These are phyloP conservation scores for Lichtheimia hyalospora DNA, from an alignment of 371 early-diverging fungal genomes.

Conservation along the genomic window DNA sequence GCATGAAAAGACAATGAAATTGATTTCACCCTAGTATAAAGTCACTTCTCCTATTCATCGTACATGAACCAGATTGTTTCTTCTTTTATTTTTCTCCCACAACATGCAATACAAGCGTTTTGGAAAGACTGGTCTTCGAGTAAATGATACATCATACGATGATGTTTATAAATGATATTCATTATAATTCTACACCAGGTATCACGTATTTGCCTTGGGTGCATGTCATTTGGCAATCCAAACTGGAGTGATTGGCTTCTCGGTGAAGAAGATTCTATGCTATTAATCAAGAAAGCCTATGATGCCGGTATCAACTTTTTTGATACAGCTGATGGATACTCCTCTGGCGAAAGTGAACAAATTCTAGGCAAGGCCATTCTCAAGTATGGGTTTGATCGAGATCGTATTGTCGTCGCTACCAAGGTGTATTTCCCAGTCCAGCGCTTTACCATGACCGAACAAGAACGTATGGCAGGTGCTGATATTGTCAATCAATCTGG, in stretches of 20 bases:
- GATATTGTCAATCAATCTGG: conserved; percentile 32
- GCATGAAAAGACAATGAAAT: too few relatives aligned
- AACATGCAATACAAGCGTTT: conserved; percentile 18
- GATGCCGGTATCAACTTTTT: conserved; percentile 51
- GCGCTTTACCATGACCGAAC: background rate
- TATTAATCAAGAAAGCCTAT: conserved; percentile 42
- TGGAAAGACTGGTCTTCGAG: conserved; percentile 14
- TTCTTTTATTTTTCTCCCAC: too few relatives aligned
- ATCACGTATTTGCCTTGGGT: conserved; percentile 32
- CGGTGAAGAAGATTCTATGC: conserved; percentile 37
- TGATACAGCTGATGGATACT: conserved; percentile 30
- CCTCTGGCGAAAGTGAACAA: conserved; percentile 34
- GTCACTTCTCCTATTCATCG: too few relatives aligned
- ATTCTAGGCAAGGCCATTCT: conserved; percentile 40
- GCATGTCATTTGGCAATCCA: conserved; percentile 43
- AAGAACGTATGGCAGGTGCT: background rate
- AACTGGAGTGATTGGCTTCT: conserved; percentile 36
- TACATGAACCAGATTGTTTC: too few relatives aligned
- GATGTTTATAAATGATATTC: background rate
- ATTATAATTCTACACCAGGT: background rate
- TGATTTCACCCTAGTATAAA: too few relatives aligned
- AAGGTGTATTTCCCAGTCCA: conserved; percentile 19
- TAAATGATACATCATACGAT: background rate
- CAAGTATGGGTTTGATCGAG: conserved; percentile 34
- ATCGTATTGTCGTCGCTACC: conserved; percentile 39